Percentiles rank a stretch among this genome's conserved stretches.
phyloP scores from a whole-genome alignment of 73 alveolate genomes.

The Stentor roeselii region DNA sequence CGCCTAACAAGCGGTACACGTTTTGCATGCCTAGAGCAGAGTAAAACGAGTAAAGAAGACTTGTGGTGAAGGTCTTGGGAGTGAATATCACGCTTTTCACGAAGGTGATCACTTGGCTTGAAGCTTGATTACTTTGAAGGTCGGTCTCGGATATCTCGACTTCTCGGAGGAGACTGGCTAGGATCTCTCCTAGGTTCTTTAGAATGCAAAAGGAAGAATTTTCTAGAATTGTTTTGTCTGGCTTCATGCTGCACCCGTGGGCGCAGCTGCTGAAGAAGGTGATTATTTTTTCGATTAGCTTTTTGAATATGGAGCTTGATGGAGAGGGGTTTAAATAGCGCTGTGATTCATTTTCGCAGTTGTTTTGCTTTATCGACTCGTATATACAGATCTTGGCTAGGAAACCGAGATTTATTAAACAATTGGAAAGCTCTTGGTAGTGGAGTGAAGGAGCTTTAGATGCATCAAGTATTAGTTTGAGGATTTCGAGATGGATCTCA shows the following conservation, averaged over 20 bases:
- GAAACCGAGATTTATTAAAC: background rate
- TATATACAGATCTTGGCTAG: no score
- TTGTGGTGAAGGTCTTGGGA: background rate
- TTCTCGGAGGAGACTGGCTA: no score
- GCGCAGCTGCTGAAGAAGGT: no score
- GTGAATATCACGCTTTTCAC: background rate
- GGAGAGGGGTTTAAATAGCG: no score
- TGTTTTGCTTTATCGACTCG: no score
- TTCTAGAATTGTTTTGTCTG: no score
- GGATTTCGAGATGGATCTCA: background rate
- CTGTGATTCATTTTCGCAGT: no score
- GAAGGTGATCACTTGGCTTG: background rate
- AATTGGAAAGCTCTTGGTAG: background rate
- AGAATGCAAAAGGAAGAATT: background rate
- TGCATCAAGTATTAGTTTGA: background rate
- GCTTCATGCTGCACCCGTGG: background rate
- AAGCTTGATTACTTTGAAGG: background rate
- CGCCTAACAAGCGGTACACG: background rate
- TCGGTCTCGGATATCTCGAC: background rate
- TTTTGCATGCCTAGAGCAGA: background rate
- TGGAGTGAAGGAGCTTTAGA: background rate
- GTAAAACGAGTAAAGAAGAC: background rate
- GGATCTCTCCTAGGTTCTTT: background rate
- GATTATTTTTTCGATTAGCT: no score
- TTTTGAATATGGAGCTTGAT: no score